phyloP scores from a whole-genome alignment of 495 filamentous ascomycete species.

The Hamigera avellanea region DNA sequence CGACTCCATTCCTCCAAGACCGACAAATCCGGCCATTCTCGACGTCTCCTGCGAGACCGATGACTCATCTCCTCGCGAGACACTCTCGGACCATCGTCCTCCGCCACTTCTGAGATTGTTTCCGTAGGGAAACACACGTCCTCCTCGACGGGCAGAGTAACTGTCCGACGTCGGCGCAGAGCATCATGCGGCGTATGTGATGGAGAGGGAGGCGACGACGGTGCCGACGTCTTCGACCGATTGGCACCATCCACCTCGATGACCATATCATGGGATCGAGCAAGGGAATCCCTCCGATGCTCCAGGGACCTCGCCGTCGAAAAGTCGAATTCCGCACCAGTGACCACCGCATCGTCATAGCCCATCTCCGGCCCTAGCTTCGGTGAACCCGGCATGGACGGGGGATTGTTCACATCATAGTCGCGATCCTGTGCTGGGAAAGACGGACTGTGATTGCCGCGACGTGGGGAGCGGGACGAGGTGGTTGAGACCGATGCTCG shows the following conservation, averaged over 20 bases:
- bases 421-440: conserved; percentile 26
- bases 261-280: conserved; percentile 34
- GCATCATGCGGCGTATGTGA: conserved; percentile 21
- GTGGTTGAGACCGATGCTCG: conserved; percentile 17
- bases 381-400: conserved; percentile 77
- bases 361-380: conserved; percentile 45
- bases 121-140: conserved; percentile 91
- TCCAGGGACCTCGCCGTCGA: conserved; percentile 18
- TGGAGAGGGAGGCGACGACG: conserved; percentile 20
- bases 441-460: conserved; percentile 14
- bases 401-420: conserved; percentile 94
- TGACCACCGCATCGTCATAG: conserved; percentile 71
- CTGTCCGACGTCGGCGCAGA: conserved; percentile 37
- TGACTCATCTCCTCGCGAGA: conserved; percentile 31
- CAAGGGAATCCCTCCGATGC: conserved; percentile 16
- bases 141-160: conserved; percentile 52
- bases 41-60: conserved; percentile 42
- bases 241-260: conserved; percentile 46
- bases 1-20: conserved; percentile 84
- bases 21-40: conserved; percentile 57
- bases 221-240: conserved; percentile 13
- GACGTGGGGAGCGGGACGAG: conserved; percentile 26
- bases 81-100: conserved; percentile 50
- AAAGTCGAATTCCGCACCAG: conserved; percentile 35
- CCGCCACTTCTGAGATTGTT: conserved; percentile 62